A percentile compares a stretch with the other conserved stretches of the same genome.
phyloP scores from a whole-genome alignment of 2,329 filamentous ascomycete genomes.

The Penicillium sp. region DNA sequence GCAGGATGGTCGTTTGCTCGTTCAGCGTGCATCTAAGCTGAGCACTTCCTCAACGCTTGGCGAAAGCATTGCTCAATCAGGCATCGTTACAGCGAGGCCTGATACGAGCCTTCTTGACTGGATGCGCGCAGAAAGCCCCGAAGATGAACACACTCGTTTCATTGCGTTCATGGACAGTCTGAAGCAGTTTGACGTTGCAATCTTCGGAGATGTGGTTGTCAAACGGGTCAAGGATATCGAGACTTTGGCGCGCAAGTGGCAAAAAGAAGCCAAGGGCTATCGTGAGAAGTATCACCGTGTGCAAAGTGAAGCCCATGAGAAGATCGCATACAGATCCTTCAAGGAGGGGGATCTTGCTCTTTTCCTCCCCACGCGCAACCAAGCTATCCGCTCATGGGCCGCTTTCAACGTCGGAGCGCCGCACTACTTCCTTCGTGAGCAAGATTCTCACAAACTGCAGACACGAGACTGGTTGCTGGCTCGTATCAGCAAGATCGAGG shows the following conservation, averaged over 20 bases:
- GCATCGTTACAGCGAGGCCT: slow-evolving; percentile 34
- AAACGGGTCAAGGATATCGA: slow-evolving; percentile 92
- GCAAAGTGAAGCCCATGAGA: slow-evolving; percentile 84
- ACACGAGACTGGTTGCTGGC: slow-evolving; percentile 94
- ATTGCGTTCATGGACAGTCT: slow-evolving; percentile 66
- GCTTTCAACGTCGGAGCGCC: slow-evolving; percentile 97
- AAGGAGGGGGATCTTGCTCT: slow-evolving; percentile 93
- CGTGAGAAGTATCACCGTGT: slow-evolving; percentile 76
- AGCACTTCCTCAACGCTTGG: slow-evolving; percentile 32
- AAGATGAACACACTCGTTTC: slow-evolving; percentile 68
- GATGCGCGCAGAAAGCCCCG: slow-evolving; percentile 63
- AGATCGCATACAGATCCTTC: slow-evolving; percentile 92
- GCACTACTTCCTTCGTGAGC: slow-evolving; percentile 92
- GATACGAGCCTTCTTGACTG: slow-evolving; percentile 75
- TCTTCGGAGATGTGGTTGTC: slow-evolving; percentile 76
- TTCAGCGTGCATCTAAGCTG: slow-evolving; percentile 64
- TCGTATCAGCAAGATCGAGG: slow-evolving; percentile 82
- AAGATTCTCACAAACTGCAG: slow-evolving; percentile 77
- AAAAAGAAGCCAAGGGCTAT: slow-evolving; percentile 79
- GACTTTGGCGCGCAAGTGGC: slow-evolving; percentile 85
- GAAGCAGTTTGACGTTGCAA: slow-evolving; percentile 73
- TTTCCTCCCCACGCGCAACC: slow-evolving; percentile 90
- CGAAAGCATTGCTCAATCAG: slow-evolving; percentile 32
- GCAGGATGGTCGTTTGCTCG: slow-evolving; percentile 64
- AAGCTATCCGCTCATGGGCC: slow-evolving; percentile 91